Evolutionary conservation across 768 basidiomycete species (phyloP), one percentile per base, ranked within the genome.

Genomic region (Boletus tomentosulus): DNA sequence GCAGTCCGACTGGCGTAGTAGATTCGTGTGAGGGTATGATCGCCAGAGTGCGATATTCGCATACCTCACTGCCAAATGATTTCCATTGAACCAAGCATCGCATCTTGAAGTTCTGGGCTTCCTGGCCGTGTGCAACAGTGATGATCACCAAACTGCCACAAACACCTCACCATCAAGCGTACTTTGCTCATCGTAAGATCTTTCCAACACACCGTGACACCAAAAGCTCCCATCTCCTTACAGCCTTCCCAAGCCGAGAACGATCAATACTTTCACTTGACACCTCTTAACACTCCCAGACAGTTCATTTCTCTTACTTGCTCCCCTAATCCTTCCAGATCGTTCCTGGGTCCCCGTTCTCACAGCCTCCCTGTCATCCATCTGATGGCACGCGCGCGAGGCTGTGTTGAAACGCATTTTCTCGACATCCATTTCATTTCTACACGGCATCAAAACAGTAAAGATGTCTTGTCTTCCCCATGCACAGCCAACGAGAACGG

Each of bases 401-500:
- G 52, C 52, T 42, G 52, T 53, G 46, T 41, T 41, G 39, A 34
- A 47, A 41, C 11, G 10, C n/a, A n/a, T 52, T 31, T 46, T 52
- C 28, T 46, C 45, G 37, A 48, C 46, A 34, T 30, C 19, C n/a
- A 24, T 52, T 46, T 41, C 51, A 19, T 46, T 13, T 19, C 50
- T 50, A 34, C 24, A 41, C 31, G 43, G 12, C 34, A 51, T 43
- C 33, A 27, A 45, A 51, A 45, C 42, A 27, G 25, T 16, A 16
- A 22, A 33, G 22, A 46, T n/a, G 24, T 34, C 54, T 12, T 24
- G 11, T 42, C 12, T 22, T 24, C 41, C 31, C 47, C 25, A 34
- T 25, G n/a, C 57, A 59, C 46, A 50, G 58, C 53, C 34, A 22
- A 41, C 6, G 12, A 16, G 22, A 33, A 8, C 43, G 12, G 56